phyloP scores from a whole-genome alignment of 208 protist species.

The Porcisia deanei region DNA sequence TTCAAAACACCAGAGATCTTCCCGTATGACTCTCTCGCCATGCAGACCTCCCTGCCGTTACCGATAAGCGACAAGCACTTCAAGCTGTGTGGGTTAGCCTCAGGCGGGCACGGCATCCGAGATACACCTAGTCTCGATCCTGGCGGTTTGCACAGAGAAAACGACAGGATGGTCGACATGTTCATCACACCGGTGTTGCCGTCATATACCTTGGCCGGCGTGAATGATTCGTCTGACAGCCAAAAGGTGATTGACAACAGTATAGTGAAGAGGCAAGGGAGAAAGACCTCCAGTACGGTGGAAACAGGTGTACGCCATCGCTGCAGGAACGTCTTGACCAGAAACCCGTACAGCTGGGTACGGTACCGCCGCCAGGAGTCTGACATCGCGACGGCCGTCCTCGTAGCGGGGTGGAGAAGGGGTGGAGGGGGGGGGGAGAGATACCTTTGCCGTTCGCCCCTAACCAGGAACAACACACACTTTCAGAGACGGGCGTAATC shows the following conservation, averaged over 20 bases:
- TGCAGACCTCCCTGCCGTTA: conserved; percentile 35
- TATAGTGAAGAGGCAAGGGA: conserved; percentile 67
- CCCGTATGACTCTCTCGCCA: conserved; percentile 5
- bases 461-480: background rate
- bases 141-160: conserved; percentile 25
- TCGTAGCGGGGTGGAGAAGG: background rate
- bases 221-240: conserved; percentile 27
- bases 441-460: background rate
- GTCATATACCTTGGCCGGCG: conserved; percentile 36
- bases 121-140: conserved; percentile 18
- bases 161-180: conserved; percentile 25
- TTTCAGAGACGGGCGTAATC: background rate
- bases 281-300: conserved; percentile 61
- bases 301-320: conserved; percentile 50
- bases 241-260: conserved; percentile 64
- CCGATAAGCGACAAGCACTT: conserved; percentile 40
- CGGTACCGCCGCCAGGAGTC: conserved; percentile 33
- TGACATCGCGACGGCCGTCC: background rate
- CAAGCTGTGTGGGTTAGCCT: background rate
- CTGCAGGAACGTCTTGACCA: conserved; percentile 70
- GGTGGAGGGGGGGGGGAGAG: background rate
- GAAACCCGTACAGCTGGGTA: conserved; percentile 66
- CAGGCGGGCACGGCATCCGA: conserved; percentile 28
- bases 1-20: conserved; percentile 33
- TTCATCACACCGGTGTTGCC: conserved; percentile 14